These are phyloP conservation scores for Xanthoparmelia taractica DNA, from an alignment of 495 filamentous ascomycete species.

Conservation along the genomic window DNA sequence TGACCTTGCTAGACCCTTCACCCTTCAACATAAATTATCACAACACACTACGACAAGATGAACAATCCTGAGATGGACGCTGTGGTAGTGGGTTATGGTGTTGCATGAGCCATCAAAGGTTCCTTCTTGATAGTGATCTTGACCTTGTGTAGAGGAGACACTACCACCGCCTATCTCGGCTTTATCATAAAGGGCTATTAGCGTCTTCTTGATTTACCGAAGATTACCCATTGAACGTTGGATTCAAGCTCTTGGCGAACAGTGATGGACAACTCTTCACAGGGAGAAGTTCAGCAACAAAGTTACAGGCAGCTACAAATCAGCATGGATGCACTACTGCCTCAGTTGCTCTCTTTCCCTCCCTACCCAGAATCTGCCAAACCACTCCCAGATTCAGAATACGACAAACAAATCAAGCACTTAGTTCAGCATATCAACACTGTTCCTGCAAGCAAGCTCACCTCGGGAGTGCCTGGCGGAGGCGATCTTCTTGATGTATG, in stretches of 20 bases:
- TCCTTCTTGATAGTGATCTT: no score
- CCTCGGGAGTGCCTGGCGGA: conserved; percentile 29
- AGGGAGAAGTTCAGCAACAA: not conserved
- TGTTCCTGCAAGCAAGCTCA: conserved; percentile 28
- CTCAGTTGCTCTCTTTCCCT: conserved; percentile 35
- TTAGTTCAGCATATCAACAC: conserved; percentile 29
- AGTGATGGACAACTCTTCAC: not conserved
- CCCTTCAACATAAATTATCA: not conserved
- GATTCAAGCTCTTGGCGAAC: not conserved
- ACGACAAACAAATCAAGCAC: conserved; percentile 33
- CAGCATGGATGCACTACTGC: conserved; percentile 32
- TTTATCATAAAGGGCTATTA: not conserved
- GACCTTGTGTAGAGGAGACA: not conserved
- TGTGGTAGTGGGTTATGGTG: not conserved
- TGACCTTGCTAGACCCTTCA: not conserved
- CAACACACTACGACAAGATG: not conserved
- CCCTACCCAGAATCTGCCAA: conserved; percentile 34
- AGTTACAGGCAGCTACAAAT: not conserved
- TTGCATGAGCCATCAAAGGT: not conserved
- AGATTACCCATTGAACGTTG: not conserved
- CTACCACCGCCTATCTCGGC: not conserved
- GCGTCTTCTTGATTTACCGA: not conserved
- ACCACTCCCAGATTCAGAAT: conserved; percentile 31
- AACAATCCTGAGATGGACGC: not conserved
- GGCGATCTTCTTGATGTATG: conserved; percentile 35